Evolutionary conservation across 2,329 filamentous ascomycete species (phyloP).

Genomic region (Sclerotinia sclerotiorum): DNA sequence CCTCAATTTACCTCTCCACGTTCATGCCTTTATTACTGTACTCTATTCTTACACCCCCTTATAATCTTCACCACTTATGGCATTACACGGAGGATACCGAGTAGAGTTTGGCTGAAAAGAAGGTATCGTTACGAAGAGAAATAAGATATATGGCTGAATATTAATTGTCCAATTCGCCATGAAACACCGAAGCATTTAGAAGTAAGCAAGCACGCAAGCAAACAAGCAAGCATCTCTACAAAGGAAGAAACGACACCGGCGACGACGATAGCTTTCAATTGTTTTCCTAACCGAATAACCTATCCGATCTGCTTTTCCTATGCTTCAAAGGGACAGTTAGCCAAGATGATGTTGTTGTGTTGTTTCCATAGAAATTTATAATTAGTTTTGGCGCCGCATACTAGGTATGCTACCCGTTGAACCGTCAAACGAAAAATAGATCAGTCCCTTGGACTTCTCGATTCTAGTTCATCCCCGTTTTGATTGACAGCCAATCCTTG

Average conservation of each 20-base stretch:
- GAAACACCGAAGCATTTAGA: conserved; percentile 1
- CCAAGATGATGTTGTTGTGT: neutral
- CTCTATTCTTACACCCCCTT: conserved; percentile 7
- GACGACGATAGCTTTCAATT: neutral
- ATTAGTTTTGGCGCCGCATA: neutral
- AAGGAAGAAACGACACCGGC: neutral
- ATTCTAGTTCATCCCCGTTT: neutral
- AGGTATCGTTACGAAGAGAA: neutral
- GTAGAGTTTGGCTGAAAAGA: conserved; percentile 1
- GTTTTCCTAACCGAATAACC: neutral
- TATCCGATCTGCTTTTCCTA: neutral
- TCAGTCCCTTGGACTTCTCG: neutral
- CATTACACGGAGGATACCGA: conserved; percentile 13
- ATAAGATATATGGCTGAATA: neutral
- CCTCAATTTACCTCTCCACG: conserved; percentile 11
- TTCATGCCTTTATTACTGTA: neutral
- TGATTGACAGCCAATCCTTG: conserved; percentile 1
- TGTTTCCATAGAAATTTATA: neutral
- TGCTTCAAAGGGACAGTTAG: neutral
- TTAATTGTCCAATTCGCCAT: conserved; percentile 14
- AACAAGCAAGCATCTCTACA: neutral
- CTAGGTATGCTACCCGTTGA: neutral
- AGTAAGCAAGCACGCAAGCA: neutral
- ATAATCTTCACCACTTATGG: neutral
- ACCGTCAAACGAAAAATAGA: neutral